Percentiles rank a stretch among this genome's conserved stretches.
Conservation (phyloP, 2,329 filamentous ascomycete species). For the Helotiales sp. region DNA sequence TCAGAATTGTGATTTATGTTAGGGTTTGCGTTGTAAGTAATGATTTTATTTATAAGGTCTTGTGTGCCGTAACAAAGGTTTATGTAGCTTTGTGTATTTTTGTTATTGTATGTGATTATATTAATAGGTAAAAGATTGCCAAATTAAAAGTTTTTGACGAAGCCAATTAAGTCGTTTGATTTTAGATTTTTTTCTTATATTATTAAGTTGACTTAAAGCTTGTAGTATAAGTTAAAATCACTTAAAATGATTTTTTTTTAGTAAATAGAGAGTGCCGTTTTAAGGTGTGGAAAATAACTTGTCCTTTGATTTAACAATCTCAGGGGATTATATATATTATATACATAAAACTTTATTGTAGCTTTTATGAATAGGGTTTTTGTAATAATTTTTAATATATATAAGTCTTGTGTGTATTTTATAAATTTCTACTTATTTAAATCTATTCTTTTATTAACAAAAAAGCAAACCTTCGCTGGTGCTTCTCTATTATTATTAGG, state of each 20-base stretch:
- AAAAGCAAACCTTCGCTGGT: conserved; percentile 4
- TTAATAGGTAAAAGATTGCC: not conserved
- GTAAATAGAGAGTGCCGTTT: not conserved
- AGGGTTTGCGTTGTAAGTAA: not conserved
- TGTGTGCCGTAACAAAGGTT: not conserved
- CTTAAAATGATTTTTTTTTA: not conserved
- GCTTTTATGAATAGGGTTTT: not conserved
- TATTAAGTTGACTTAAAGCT: not conserved
- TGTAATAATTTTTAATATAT: not conserved
- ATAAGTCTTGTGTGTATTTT: not conserved
- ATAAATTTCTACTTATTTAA: not conserved
- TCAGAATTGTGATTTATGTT: not conserved
- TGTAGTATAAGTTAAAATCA: not conserved
- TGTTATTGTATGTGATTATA: not conserved
- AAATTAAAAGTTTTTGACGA: not conserved
- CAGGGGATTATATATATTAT: not conserved
- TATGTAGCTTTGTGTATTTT: not conserved
- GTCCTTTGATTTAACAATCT: not conserved
- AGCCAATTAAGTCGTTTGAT: not conserved
- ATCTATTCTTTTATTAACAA: conserved; percentile 3
- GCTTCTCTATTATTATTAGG: not conserved
- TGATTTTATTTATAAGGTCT: not conserved
- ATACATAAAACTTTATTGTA: not conserved
- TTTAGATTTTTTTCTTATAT: not conserved
- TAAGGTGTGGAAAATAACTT: not conserved